Conservation (phyloP, 768 basidiomycete species). For the Hydnum rufescens region DNA sequence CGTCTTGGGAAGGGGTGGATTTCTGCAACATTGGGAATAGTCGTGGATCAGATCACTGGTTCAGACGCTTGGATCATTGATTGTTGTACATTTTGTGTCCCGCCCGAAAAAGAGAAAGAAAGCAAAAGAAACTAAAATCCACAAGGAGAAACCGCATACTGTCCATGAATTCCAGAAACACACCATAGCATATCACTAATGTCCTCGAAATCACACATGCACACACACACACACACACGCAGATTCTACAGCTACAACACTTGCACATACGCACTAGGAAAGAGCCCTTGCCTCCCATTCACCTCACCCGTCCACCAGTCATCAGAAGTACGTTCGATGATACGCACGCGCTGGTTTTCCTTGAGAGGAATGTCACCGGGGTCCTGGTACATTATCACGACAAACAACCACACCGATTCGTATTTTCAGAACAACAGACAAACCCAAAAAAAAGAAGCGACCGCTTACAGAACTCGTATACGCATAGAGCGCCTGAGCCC, state of each 20-base stretch:
- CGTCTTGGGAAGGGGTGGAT: too few relatives aligned
- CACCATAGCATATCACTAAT: too few relatives aligned
- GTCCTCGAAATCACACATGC: background rate
- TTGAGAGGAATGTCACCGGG: constrained; percentile 20
- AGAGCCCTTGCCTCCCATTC: constrained; percentile 19
- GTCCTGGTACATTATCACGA: constrained; percentile 5
- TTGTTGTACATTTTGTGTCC: too few relatives aligned
- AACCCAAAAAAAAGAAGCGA: background rate
- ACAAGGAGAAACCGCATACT: too few relatives aligned
- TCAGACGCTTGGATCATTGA: too few relatives aligned
- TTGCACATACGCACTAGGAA: constrained; percentile 16
- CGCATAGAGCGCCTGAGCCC: constrained; percentile 10
- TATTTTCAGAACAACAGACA: background rate
- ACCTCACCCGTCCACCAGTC: constrained; percentile 24
- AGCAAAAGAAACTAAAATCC: too few relatives aligned
- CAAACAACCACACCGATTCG: background rate
- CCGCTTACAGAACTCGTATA: constrained; percentile 10
- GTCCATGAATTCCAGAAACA: too few relatives aligned
- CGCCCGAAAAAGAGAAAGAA: too few relatives aligned
- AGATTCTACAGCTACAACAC: too few relatives aligned
- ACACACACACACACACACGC: background rate
- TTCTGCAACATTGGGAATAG: too few relatives aligned
- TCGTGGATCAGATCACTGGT: too few relatives aligned
- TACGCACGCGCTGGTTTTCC: constrained; percentile 19
- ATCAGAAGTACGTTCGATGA: constrained; percentile 18